These are phyloP conservation scores for Flaveria ramosissima DNA, from an alignment of 129 eudicot species.

Conservation along the genomic window DNA sequence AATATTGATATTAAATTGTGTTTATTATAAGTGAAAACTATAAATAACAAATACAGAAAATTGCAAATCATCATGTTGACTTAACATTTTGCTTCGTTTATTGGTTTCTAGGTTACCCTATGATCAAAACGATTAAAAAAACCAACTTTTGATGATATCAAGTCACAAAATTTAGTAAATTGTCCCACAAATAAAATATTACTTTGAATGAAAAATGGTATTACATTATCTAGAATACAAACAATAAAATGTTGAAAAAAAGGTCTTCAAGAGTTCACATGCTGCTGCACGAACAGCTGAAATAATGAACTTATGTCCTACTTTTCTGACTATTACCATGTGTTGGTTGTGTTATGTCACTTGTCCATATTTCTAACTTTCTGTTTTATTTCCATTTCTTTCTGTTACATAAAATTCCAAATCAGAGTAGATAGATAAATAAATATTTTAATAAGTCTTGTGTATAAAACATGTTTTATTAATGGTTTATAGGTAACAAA, in stretches of 20 bases:
- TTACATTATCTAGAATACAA: neutral
- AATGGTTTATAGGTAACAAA: too few relatives aligned
- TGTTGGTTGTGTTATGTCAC: neutral
- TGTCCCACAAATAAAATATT: neutral
- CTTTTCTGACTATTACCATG: constrained; percentile 6
- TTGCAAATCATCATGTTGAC: neutral
- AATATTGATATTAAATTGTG: neutral
- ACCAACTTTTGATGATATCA: neutral
- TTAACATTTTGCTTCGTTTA: neutral
- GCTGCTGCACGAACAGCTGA: neutral
- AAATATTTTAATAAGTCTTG: neutral
- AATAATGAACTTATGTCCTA: constrained; percentile 2
- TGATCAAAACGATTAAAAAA: neutral
- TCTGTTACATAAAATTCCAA: neutral
- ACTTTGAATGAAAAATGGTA: neutral
- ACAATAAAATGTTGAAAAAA: neutral
- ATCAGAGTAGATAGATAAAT: neutral
- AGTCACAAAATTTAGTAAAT: neutral
- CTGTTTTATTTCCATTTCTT: constrained; percentile 12
- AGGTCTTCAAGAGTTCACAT: neutral
- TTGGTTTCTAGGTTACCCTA: neutral
- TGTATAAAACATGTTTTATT: neutral
- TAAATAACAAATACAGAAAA: neutral
- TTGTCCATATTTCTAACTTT: neutral
- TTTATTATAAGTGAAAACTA: neutral